Evolutionary conservation across 2,329 filamentous ascomycete genomes (phyloP).

Genomic region (Fusarium zealandicum): DNA sequence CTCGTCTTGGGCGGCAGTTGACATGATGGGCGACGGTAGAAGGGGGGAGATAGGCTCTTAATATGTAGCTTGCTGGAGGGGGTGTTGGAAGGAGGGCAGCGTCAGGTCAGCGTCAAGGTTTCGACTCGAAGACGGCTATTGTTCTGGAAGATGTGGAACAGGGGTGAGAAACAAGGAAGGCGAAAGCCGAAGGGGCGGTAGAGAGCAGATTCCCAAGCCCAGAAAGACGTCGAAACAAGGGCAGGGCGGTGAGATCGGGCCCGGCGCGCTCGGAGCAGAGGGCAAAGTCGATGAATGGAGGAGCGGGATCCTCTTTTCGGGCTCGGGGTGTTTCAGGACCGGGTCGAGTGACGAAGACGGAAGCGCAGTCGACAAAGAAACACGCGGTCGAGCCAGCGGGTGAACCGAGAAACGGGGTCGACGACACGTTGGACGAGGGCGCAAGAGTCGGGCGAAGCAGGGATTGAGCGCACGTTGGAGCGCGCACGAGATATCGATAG

Average conservation of each 20-base stretch:
- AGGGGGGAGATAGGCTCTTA: slow-evolving; percentile 29
- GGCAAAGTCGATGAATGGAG: slow-evolving; percentile 30
- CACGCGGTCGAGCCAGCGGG: slow-evolving; percentile 33
- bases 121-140: slow-evolving; percentile 38
- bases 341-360: slow-evolving; percentile 15
- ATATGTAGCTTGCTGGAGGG: slow-evolving; percentile 38
- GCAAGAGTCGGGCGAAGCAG: slow-evolving; percentile 39
- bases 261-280: slow-evolving; percentile 38
- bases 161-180: slow-evolving; percentile 35
- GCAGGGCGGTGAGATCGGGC: slow-evolving; percentile 36
- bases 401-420: slow-evolving; percentile 28
- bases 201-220: slow-evolving; percentile 17
- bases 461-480: slow-evolving; percentile 33
- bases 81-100: slow-evolving; percentile 30
- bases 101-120: slow-evolving; percentile 29
- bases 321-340: slow-evolving; percentile 38
- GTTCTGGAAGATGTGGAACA: slow-evolving; percentile 47
- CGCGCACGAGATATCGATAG: slow-evolving; percentile 13
- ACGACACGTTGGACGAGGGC: slow-evolving; percentile 27
- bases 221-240: slow-evolving; percentile 23
- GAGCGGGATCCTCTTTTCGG: slow-evolving; percentile 29
- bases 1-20: slow-evolving; percentile 70
- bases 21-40: slow-evolving; percentile 53
- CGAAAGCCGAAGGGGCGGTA: slow-evolving; percentile 32
- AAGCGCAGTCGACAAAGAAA: slow-evolving; percentile 21